Percentiles rank a stretch among this genome's conserved stretches.
Conservation (phyloP, 2,329 filamentous ascomycete genomes). For the Exserohilum turcica region DNA sequence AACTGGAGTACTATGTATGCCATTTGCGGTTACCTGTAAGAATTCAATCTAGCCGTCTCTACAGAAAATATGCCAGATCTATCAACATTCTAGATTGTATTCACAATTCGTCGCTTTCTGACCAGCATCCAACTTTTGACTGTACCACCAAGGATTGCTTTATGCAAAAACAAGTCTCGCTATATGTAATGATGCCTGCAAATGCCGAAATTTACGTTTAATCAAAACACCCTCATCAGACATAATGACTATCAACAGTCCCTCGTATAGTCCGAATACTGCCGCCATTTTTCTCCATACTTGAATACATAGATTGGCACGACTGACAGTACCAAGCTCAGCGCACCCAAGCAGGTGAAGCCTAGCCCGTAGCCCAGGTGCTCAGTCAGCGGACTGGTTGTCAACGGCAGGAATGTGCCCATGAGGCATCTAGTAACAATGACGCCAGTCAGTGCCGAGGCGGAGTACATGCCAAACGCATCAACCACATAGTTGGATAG, state of each 20-base stretch:
- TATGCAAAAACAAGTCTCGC: neutral
- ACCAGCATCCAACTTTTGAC: no score
- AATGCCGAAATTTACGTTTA: neutral
- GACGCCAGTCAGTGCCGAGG: constrained; percentile 62
- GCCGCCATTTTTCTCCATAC: constrained; percentile 60
- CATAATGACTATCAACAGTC: constrained; percentile 16
- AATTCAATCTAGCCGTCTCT: no score
- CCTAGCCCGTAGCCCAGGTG: constrained; percentile 60
- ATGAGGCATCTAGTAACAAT: constrained; percentile 62
- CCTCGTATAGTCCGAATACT: constrained; percentile 55
- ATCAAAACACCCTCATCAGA: no score
- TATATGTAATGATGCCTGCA: neutral
- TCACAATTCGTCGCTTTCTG: no score
- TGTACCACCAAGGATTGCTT: no score
- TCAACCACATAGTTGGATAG: constrained; percentile 63
- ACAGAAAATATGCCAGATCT: no score
- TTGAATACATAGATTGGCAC: constrained; percentile 58
- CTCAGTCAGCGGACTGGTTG: constrained; percentile 55
- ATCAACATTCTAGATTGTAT: no score
- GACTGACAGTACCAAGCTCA: constrained; percentile 54
- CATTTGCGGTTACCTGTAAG: no score
- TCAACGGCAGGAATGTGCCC: constrained; percentile 63
- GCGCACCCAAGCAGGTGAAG: constrained; percentile 53
- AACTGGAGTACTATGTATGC: no score
- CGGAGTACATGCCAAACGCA: constrained; percentile 61